Base-by-base conservation (phyloP, 2,329 filamentous ascomycete genomes). In the Reticulascus tulasneorum region DNA sequence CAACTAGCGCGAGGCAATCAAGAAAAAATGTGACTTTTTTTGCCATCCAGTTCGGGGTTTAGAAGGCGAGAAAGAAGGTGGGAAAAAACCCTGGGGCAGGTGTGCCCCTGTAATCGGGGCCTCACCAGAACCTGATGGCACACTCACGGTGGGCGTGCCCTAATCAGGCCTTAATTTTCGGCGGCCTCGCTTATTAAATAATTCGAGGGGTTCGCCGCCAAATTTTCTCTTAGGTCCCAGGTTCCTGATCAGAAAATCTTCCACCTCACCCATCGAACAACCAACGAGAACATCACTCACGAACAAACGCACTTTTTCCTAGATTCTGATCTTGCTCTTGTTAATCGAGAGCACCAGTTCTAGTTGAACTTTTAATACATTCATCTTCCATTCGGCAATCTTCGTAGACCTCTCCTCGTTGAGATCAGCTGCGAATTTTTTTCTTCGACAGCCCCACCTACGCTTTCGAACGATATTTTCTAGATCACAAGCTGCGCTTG, bases 401-500 rank as follows among this genome's bases (percentile, higher is more conserved):
- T 57, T 59, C 62, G 57, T 55, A 42, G 40, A 42, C 25, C 40
- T 49, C 51, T 38, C 49, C 38, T 48, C 43, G 35, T 49, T 50
- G 47, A 54, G 47, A 46, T 39, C 49, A 54, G 53, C 51, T 47
- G 51, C 66, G 60, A 59, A 61, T 52, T 55, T 62, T 56, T 50
- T 53, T 45, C 52, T 54, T 56, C 55, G 46, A 48, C 44, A 42
- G 37, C 40, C 40, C 40, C 40, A 41, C 40, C 40, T 42, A 40
- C 40, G 29, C 40, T 47, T 34, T 46, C 41, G 60, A 37, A 42
- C 40, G 28, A 40, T 42, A 42, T 42, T 42, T 60, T 69, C 73
- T 80, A 79, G 83, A 76, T 88, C 79, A 74, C 78, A 84, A 81
- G 76, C 82, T 71, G 72, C 67, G 84, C 82, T 84, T 87, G 85